These are phyloP conservation scores for Penicillium atrosanguineum DNA, from an alignment of 495 filamentous ascomycete species.

Conservation along the genomic window DNA sequence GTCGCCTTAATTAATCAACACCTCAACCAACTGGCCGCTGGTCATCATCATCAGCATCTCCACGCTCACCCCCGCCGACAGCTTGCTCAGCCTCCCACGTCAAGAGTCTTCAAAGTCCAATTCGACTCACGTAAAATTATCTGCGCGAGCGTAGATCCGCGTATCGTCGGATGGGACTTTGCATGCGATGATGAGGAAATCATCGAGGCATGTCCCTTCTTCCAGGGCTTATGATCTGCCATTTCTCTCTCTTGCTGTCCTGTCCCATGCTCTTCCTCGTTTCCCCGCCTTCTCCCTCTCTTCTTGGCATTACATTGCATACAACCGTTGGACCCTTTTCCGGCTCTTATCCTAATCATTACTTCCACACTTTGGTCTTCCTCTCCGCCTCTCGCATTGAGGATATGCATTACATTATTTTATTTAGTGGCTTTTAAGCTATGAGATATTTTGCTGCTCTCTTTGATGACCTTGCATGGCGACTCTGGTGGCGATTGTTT, in stretches of 20 bases:
- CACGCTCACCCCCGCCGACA: slow-evolving; percentile 15
- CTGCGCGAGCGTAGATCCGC: slow-evolving; percentile 84
- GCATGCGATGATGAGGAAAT: slow-evolving; percentile 84
- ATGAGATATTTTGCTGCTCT: background rate
- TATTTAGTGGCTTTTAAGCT: background rate
- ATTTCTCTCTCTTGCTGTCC: background rate
- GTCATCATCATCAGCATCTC: slow-evolving; percentile 21
- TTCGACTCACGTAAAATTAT: slow-evolving; percentile 94
- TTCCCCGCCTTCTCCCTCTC: background rate
- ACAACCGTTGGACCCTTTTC: background rate
- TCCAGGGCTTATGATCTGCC: slow-evolving; percentile 40
- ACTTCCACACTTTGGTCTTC: background rate
- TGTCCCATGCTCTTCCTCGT: background rate
- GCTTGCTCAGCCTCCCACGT: slow-evolving; percentile 30
- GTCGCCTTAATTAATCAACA: slow-evolving; percentile 4
- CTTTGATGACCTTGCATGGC: slow-evolving; percentile 3
- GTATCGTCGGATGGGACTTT: slow-evolving; percentile 98
- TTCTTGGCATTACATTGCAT: background rate
- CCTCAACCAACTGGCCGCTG: slow-evolving; percentile 3
- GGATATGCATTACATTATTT: background rate
- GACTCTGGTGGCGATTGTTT: slow-evolving; percentile 2
- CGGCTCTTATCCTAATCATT: background rate
- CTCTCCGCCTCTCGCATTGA: background rate
- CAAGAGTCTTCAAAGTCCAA: slow-evolving; percentile 94
- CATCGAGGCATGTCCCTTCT: slow-evolving; percentile 77